phyloP scores from a whole-genome alignment of 306 rosid genomes.

The Pyrus communis region DNA sequence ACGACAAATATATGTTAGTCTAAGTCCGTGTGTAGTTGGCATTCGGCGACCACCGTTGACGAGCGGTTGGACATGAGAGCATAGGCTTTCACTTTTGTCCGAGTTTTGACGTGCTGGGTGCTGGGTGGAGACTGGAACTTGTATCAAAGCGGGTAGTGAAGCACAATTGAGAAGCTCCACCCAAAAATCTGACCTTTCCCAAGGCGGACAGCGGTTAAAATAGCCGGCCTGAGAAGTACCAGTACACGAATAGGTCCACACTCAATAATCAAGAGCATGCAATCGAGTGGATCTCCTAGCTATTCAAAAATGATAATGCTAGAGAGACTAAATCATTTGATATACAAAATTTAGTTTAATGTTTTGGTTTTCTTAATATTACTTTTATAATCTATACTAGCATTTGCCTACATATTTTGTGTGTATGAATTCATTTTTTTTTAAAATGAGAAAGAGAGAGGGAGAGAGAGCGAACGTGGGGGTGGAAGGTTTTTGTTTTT shows the following conservation, averaged over 20 bases:
- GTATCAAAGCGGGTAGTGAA: not conserved
- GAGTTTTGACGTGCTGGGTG: not conserved
- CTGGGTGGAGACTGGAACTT: not conserved
- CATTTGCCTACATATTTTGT: no score
- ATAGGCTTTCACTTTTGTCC: not conserved
- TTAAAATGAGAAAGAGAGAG: no score
- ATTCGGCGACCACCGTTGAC: not conserved
- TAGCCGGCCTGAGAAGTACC: no score
- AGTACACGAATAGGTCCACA: not conserved
- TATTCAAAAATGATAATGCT: not conserved
- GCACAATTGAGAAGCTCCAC: not conserved
- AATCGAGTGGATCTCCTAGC: not conserved
- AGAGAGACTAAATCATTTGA: no score
- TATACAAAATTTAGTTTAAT: no score
- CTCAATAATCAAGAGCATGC: not conserved
- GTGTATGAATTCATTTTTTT: no score
- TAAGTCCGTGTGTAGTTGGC: not conserved
- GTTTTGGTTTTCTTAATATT: no score
- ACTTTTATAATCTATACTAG: no score
- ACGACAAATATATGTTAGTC: no score
- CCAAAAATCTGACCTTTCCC: not conserved
- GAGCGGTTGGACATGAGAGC: not conserved
- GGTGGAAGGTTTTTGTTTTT: no score
- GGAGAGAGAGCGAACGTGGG: no score
- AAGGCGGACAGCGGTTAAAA: not conserved